These are phyloP conservation scores for Nymphaea thermarum DNA, from an alignment of 164 flowering plant species.

Conservation along the genomic window DNA sequence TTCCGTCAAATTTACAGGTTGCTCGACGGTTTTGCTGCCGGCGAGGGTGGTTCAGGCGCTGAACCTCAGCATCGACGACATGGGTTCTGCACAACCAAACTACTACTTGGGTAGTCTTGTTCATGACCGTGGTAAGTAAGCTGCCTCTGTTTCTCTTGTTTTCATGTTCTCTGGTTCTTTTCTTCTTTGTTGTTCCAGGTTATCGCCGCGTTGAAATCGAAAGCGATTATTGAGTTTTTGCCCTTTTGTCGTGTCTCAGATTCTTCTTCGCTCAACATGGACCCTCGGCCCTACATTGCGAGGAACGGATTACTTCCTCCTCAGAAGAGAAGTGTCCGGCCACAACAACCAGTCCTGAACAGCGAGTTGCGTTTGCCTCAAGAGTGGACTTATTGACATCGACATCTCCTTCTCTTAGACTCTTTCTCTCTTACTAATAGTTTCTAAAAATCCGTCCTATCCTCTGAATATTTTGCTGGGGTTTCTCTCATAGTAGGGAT, in stretches of 20 bases:
- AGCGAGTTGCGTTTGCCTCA: slow-evolving; percentile 54
- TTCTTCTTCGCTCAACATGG: background rate
- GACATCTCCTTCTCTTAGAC: background rate
- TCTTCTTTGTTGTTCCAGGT: background rate
- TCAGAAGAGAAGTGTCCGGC: slow-evolving; percentile 3
- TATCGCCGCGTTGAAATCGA: background rate
- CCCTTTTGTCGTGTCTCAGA: background rate
- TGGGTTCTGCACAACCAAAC: slow-evolving; percentile 20
- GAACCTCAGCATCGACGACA: slow-evolving; percentile 43
- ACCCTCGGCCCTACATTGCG: background rate
- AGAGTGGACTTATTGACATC: slow-evolving; percentile 68
- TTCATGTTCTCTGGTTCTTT: background rate
- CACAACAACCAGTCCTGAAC: slow-evolving; percentile 10
- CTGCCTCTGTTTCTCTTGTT: background rate
- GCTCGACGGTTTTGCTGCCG: slow-evolving; percentile 55
- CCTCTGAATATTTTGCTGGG: background rate
- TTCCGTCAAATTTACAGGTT: slow-evolving; percentile 19
- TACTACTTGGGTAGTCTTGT: slow-evolving; percentile 9
- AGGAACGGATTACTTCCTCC: background rate
- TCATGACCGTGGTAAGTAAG: slow-evolving; percentile 25
- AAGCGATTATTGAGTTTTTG: too few species aligned
- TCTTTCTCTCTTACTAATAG: background rate
- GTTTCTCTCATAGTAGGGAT: background rate
- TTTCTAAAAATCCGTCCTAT: background rate
- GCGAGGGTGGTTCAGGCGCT: slow-evolving; percentile 62